phyloP scores from a whole-genome alignment of 139 green algal species.

The Volvox reticuliferus region DNA sequence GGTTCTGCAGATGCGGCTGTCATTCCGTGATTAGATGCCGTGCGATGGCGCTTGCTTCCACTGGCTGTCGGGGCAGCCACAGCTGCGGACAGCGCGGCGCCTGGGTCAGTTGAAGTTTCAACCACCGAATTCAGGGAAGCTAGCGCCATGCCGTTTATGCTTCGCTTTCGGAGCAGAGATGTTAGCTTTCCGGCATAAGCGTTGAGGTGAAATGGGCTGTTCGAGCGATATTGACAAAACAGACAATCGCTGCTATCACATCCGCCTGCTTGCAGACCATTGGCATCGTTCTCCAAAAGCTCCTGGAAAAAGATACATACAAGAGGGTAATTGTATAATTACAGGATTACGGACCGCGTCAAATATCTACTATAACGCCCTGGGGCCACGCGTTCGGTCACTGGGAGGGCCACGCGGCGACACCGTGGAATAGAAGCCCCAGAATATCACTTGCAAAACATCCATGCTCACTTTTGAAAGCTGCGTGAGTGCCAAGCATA shows the following conservation, averaged over 20 bases:
- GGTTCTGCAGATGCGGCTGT: not conserved
- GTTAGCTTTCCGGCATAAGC: slow-evolving; percentile 41
- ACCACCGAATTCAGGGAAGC: not conserved
- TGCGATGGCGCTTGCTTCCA: not conserved
- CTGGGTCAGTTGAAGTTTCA: not conserved
- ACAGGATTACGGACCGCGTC: not conserved
- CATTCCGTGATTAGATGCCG: not conserved
- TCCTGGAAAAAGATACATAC: not conserved
- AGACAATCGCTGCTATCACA: slow-evolving; percentile 61
- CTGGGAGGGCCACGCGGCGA: not conserved
- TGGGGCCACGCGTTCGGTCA: too few relatives aligned
- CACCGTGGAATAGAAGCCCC: not conserved
- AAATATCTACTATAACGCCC: not conserved
- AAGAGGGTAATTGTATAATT: not conserved
- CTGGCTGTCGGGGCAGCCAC: not conserved
- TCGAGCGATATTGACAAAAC: slow-evolving; percentile 50
- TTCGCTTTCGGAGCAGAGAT: slow-evolving; percentile 31
- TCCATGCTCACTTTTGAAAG: slow-evolving; percentile 7
- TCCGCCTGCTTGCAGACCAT: not conserved
- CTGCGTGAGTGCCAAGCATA: slow-evolving; percentile 20
- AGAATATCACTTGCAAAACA: not conserved
- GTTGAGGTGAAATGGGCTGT: slow-evolving; percentile 39
- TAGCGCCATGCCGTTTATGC: not conserved
- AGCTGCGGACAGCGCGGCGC: not conserved
- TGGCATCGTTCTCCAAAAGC: not conserved